Conservation (phyloP, 805 yeast species). For the Candida coleopterorum region DNA sequence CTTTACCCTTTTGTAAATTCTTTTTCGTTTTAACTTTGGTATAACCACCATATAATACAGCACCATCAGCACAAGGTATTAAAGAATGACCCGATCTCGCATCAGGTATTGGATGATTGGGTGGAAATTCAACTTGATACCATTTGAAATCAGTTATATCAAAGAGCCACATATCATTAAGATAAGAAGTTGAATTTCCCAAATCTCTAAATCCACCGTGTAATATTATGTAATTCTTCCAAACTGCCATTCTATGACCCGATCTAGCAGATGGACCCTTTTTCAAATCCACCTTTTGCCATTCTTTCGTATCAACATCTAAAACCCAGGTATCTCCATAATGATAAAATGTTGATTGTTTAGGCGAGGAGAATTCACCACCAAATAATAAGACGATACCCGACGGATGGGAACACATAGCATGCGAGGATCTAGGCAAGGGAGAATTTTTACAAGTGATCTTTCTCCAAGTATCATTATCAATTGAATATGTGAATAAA, state of each 20-base stretch:
- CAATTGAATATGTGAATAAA: slow-evolving; percentile 64
- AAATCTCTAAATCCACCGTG: slow-evolving; percentile 94
- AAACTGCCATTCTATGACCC: slow-evolving; percentile 83
- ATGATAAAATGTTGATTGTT: slow-evolving; percentile 92
- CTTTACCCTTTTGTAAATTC: slow-evolving; percentile 88
- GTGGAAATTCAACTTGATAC: slow-evolving; percentile 85
- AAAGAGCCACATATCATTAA: slow-evolving; percentile 87
- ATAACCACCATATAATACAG: slow-evolving; percentile 87
- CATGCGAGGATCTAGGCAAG: slow-evolving; percentile 88
- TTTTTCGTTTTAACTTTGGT: slow-evolving; percentile 87
- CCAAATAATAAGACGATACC: slow-evolving; percentile 87
- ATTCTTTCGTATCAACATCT: slow-evolving; percentile 78
- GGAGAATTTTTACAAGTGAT: slow-evolving; percentile 83
- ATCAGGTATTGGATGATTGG: slow-evolving; percentile 77
- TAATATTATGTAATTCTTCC: slow-evolving; percentile 86
- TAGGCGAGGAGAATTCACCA: slow-evolving; percentile 96
- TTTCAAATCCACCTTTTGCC: slow-evolving; percentile 80
- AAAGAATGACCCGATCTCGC: slow-evolving; percentile 92
- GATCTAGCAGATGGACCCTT: slow-evolving; percentile 77
- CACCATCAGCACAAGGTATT: slow-evolving; percentile 75
- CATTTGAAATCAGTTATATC: slow-evolving; percentile 87
- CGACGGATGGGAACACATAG: slow-evolving; percentile 88
- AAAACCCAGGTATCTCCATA: slow-evolving; percentile 95
- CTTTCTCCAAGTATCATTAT: slow-evolving; percentile 76
- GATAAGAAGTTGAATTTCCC: slow-evolving; percentile 76